phyloP scores from a whole-genome alignment of 2,329 filamentous ascomycete genomes.

The Calonectria montana region DNA sequence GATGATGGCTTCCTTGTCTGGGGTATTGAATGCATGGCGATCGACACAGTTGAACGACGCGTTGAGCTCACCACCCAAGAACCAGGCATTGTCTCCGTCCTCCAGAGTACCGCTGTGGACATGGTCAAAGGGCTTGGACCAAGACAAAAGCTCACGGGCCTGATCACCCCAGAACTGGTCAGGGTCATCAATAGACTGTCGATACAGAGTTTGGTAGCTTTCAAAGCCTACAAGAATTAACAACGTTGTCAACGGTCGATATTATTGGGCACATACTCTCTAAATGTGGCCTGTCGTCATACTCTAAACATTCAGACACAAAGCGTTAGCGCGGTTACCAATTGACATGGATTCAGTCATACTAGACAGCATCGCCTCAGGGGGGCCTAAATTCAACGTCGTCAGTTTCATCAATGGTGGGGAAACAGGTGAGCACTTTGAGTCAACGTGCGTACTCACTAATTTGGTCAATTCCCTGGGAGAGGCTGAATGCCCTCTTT shows the following conservation, averaged over 20 bases:
- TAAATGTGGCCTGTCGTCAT: conserved; percentile 19
- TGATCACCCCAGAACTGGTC: conserved; percentile 86
- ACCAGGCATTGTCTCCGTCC: conserved; percentile 89
- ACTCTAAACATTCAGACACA: conserved; percentile 1
- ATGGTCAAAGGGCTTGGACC: conserved; percentile 89
- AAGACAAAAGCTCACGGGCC: conserved; percentile 87
- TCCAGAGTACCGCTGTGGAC: conserved; percentile 79
- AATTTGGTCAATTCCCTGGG: conserved; percentile 10
- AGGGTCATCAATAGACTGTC: conserved; percentile 86
- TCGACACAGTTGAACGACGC: conserved; percentile 97
- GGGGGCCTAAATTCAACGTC: conserved; percentile 7
- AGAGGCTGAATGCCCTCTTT: background rate
- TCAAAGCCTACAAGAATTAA: conserved; percentile 59
- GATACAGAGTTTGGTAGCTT: conserved; percentile 71
- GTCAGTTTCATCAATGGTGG: background rate
- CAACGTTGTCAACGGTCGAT: background rate
- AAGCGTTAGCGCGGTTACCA: background rate
- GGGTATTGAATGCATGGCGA: conserved; percentile 89
- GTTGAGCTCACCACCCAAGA: conserved; percentile 88
- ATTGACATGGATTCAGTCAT: background rate
- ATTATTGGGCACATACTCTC: conserved; percentile 4
- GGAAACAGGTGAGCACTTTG: background rate
- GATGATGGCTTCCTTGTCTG: conserved; percentile 90
- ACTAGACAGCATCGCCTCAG: conserved; percentile 24
- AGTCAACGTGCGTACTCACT: background rate